A percentile compares a stretch with the other conserved stretches of the same genome.
phyloP scores from a whole-genome alignment of 139 green algal genomes.

The Chlorella sp. region DNA sequence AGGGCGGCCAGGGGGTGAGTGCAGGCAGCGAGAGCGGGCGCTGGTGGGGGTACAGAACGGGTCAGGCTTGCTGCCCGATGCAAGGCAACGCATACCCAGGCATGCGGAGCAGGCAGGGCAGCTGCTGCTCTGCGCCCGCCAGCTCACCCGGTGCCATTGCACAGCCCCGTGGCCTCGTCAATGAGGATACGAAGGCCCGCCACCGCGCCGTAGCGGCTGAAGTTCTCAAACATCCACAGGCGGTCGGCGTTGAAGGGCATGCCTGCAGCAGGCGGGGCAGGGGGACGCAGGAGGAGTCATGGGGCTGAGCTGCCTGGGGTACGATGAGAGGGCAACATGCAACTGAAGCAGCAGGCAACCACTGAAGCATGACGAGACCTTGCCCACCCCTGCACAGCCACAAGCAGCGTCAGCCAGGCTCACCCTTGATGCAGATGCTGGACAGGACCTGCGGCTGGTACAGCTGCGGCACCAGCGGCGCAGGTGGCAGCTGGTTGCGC shows the following conservation, averaged over 20 bases:
- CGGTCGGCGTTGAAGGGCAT: slow-evolving; percentile 40
- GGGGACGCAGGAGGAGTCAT: background rate
- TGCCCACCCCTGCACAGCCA: background rate
- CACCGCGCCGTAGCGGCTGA: slow-evolving; percentile 44
- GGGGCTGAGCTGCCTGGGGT: background rate
- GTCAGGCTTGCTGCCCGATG: no score
- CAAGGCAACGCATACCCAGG: no score
- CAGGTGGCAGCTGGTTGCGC: slow-evolving; percentile 1
- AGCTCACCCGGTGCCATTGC: slow-evolving; percentile 37
- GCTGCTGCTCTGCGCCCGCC: no score
- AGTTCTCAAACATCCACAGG: slow-evolving; percentile 57
- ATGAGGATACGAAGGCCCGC: slow-evolving; percentile 23
- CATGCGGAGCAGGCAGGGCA: no score
- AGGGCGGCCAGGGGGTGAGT: background rate
- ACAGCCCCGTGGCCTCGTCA: slow-evolving; percentile 36
- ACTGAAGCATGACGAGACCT: no score
- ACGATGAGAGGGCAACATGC: no score
- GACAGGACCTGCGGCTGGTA: slow-evolving; percentile 42
- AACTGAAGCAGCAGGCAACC: background rate
- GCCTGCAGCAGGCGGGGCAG: background rate
- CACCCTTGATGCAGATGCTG: slow-evolving; percentile 34
- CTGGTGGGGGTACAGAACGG: background rate
- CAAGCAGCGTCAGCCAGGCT: background rate
- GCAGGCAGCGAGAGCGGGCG: no score
- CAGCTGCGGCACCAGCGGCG: slow-evolving; percentile 9